Conservation (phyloP, 1,139 yeast genomes). For the Kurtzmaniella quercitrusa region DNA sequence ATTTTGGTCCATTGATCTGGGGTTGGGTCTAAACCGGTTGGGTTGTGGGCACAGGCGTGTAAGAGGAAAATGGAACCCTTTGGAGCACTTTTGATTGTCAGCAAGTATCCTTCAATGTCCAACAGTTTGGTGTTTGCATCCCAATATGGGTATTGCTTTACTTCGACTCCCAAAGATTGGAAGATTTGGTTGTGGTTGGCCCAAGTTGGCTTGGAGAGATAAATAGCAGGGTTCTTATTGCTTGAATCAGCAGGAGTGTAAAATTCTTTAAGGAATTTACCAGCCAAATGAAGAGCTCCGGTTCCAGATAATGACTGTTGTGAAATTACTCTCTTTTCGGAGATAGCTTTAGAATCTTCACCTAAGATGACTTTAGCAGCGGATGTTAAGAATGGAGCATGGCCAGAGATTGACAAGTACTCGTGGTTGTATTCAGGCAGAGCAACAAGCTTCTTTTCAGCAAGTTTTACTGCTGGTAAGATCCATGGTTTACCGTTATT, state of each 20-base stretch:
- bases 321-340: slow-evolving; percentile 57
- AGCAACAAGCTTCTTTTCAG: slow-evolving; percentile 52
- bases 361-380: slow-evolving; percentile 85
- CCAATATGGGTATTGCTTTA: slow-evolving; percentile 76
- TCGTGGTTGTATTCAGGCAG: slow-evolving; percentile 81
- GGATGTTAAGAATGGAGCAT: slow-evolving; percentile 59
- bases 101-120: slow-evolving; percentile 65
- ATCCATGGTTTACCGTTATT: slow-evolving; percentile 92
- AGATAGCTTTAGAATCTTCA: slow-evolving; percentile 50
- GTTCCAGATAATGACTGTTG: slow-evolving; percentile 93
- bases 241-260: slow-evolving; percentile 32
- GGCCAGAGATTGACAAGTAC: slow-evolving; percentile 81
- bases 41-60: slow-evolving; percentile 51
- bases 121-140: slow-evolving; percentile 56
- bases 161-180: slow-evolving; percentile 57
- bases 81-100: slow-evolving; percentile 67
- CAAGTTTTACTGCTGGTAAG: slow-evolving; percentile 75
- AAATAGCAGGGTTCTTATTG: slow-evolving; percentile 45
- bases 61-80: slow-evolving; percentile 65
- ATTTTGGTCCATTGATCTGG: slow-evolving; percentile 37
- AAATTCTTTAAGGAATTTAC: slow-evolving; percentile 61
- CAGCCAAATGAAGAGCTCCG: slow-evolving; percentile 91
- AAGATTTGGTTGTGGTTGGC: slow-evolving; percentile 89
- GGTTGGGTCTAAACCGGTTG: slow-evolving; percentile 49
- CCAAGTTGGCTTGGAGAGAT: slow-evolving; percentile 92